These are phyloP conservation scores for Agaricus sinodeliciosus DNA, from an alignment of 768 basidiomycete species.

Conservation along the genomic window DNA sequence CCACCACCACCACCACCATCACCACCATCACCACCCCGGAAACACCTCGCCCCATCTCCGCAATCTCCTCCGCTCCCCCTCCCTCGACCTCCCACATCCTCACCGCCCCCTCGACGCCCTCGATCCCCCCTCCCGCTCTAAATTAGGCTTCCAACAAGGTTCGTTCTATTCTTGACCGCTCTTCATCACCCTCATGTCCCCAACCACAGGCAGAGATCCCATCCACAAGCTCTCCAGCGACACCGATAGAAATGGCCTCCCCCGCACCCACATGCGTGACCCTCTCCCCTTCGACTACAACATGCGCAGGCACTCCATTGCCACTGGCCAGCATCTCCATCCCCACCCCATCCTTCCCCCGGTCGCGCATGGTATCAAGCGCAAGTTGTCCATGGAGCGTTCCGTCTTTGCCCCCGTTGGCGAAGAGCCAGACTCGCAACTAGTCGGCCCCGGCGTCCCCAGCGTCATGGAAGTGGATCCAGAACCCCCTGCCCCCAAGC, in stretches of 20 bases:
- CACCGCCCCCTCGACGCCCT: slow-evolving; percentile 9
- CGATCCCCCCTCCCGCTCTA: slow-evolving; percentile 21
- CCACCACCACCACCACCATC: slow-evolving; percentile 20
- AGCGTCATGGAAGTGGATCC: slow-evolving; percentile 51
- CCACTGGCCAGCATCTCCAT: slow-evolving; percentile 45
- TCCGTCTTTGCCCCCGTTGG: slow-evolving; percentile 40
- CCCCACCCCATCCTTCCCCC: slow-evolving; percentile 30
- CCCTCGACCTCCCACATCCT: slow-evolving; percentile 30
- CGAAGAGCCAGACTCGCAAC: slow-evolving; percentile 61
- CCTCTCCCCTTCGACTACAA: slow-evolving; percentile 57
- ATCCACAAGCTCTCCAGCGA: slow-evolving; percentile 12
- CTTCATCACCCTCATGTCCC: slow-evolving; percentile 5
- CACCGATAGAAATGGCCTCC: slow-evolving; percentile 5
- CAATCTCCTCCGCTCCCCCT: slow-evolving; percentile 55
- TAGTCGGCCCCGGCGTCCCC: slow-evolving; percentile 63
- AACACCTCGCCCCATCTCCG: slow-evolving; percentile 40
- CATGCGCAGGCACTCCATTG: slow-evolving; percentile 70
- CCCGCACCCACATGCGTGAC: slow-evolving; percentile 26
- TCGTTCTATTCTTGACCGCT: background rate
- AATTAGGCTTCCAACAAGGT: slow-evolving; percentile 20
- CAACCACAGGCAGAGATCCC: slow-evolving; percentile 10
- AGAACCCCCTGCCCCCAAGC: slow-evolving; percentile 70
- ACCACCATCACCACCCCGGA: slow-evolving; percentile 25
- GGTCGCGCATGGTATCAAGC: slow-evolving; percentile 60
- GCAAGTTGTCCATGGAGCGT: slow-evolving; percentile 77